Evolutionary conservation across 179 eudicot genomes (phyloP).

Genomic region (Drosera spatulata): DNA sequence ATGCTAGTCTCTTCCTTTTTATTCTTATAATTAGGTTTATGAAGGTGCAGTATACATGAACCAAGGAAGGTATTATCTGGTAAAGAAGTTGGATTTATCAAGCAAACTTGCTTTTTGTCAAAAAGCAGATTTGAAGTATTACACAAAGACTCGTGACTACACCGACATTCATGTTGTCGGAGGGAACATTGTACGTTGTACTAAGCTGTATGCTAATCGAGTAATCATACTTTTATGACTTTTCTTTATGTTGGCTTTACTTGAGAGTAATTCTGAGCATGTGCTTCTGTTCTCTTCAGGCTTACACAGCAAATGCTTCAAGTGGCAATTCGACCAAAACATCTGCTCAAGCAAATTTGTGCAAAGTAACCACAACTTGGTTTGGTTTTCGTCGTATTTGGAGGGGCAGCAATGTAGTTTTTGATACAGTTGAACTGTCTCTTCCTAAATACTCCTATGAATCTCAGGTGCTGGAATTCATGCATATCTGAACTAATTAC

Average conservation of each 20-base stretch:
- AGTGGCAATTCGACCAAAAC: constrained; percentile 30
- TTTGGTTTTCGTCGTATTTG: constrained; percentile 78
- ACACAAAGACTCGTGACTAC: constrained; percentile 88
- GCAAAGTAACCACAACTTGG: constrained; percentile 93
- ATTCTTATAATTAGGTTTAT: constrained; percentile 46
- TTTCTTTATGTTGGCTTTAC: neutral
- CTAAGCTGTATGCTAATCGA: no score
- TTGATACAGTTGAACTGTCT: constrained; percentile 71
- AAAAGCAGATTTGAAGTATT: constrained; percentile 78
- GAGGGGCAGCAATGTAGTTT: constrained; percentile 51
- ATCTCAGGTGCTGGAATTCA: constrained; percentile 50
- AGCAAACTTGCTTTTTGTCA: constrained; percentile 76
- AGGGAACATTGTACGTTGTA: constrained; percentile 56
- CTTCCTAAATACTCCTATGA: constrained; percentile 86
- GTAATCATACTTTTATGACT: no score
- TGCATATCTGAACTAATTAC: neutral
- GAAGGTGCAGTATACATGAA: constrained; percentile 96
- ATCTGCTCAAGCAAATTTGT: constrained; percentile 56
- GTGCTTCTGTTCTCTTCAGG: constrained; percentile 27
- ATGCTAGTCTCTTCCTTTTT: neutral
- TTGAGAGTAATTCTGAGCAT: neutral
- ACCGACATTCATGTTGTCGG: constrained; percentile 81
- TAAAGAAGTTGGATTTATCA: constrained; percentile 54
- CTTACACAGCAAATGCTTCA: constrained; percentile 52
- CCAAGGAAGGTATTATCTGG: constrained; percentile 87